Percentiles rank a stretch among this genome's conserved stretches.
Conservation (phyloP, 1,284 basidiomycete genomes). For the Dichomitus squalens region DNA sequence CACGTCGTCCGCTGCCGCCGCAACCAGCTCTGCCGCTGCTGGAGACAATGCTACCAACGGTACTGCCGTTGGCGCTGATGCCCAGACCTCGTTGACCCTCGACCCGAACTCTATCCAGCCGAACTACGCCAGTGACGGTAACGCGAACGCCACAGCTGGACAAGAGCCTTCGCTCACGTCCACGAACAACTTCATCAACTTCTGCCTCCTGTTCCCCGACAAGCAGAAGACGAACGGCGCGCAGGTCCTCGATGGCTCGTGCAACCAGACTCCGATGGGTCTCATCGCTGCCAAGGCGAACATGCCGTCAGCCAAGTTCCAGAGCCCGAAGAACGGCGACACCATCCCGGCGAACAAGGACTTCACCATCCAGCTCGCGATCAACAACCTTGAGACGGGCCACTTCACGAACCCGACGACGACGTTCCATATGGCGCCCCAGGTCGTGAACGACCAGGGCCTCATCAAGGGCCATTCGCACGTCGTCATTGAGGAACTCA, state of each 20-base stretch:
- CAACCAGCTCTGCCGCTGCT: conserved; percentile 13
- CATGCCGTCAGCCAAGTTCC: conserved; percentile 52
- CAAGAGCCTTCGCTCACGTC: conserved; percentile 50
- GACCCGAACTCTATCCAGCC: conserved; percentile 25
- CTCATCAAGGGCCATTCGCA: conserved; percentile 40
- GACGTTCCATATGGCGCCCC: conserved; percentile 58
- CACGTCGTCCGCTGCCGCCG: conserved; percentile 4
- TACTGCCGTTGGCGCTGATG: conserved; percentile 25
- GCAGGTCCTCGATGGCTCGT: conserved; percentile 56
- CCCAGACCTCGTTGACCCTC: conserved; percentile 36
- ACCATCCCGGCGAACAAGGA: conserved; percentile 41
- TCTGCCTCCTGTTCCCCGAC: conserved; percentile 35
- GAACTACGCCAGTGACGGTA: conserved; percentile 42
- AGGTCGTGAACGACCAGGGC: conserved; percentile 54
- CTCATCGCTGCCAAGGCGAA: conserved; percentile 40
- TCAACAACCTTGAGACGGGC: conserved; percentile 47
- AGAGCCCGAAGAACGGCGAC: conserved; percentile 42
- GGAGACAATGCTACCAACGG: conserved; percentile 8
- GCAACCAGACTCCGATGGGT: conserved; percentile 52
- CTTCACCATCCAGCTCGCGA: conserved; percentile 50
- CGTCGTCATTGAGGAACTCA: conserved; percentile 59
- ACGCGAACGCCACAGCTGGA: conserved; percentile 37
- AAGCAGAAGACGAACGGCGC: conserved; percentile 47
- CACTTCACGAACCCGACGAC: conserved; percentile 51
- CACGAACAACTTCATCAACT: conserved; percentile 61